Evolutionary conservation across 2,329 filamentous ascomycete species (phyloP).

Genomic region (Colletotrichum cordylinicola): DNA sequence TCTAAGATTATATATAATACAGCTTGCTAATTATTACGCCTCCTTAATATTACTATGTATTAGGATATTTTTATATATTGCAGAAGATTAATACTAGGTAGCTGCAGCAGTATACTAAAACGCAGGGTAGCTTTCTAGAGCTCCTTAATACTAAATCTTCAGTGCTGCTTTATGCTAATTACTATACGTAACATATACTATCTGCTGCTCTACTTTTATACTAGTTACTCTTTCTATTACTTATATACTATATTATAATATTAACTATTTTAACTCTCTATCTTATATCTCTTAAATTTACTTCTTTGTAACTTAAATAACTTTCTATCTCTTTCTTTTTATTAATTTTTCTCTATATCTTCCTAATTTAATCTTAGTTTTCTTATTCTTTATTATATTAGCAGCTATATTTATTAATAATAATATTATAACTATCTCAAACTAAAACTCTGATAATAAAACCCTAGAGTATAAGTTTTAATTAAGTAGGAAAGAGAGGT

Average conservation of each 20-base stretch:
- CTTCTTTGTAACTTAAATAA: background rate
- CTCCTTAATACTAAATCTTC: too few species aligned
- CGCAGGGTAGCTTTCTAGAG: too few species aligned
- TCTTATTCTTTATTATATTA: background rate
- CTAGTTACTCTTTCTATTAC: background rate
- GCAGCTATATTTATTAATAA: background rate
- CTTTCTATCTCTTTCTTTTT: background rate
- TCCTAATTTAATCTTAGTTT: background rate
- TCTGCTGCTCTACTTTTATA: too few species aligned
- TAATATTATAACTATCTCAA: background rate
- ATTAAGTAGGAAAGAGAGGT: background rate
- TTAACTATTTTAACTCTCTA: background rate
- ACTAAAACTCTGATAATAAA: background rate
- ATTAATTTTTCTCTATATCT: background rate
- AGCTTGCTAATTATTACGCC: background rate
- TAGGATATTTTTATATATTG: background rate
- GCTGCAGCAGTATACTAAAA: too few species aligned
- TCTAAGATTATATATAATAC: background rate
- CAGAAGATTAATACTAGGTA: background rate
- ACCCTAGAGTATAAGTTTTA: background rate
- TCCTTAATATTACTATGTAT: background rate
- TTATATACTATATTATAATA: background rate
- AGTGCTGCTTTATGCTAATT: background rate
- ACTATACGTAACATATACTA: background rate
- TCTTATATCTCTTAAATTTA: too few species aligned